phyloP scores from a whole-genome alignment of 1,284 basidiomycete species.

The Ustilago sp. region DNA sequence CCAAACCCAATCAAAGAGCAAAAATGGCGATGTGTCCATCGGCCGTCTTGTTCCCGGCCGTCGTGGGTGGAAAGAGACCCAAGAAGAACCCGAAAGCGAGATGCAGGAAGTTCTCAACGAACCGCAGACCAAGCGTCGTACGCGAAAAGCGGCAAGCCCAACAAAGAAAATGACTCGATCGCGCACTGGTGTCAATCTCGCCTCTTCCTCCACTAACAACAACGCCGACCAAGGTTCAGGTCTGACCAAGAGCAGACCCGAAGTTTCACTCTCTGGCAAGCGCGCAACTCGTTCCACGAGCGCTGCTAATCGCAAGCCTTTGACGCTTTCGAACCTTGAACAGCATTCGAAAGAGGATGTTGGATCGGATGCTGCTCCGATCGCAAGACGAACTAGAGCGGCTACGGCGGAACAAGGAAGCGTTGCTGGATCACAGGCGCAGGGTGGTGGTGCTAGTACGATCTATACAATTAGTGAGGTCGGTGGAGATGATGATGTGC shows the following conservation, averaged over 20 bases:
- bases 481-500: constrained; percentile 22
- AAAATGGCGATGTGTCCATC: constrained; percentile 24
- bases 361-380: constrained; percentile 21
- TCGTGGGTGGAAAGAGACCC: constrained; percentile 33
- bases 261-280: constrained; percentile 14
- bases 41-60: constrained; percentile 45
- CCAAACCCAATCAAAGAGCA: constrained; percentile 4
- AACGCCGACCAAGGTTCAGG: not conserved
- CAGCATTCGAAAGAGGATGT: constrained; percentile 22
- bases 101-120: constrained; percentile 17
- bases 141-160: constrained; percentile 18
- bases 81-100: constrained; percentile 19
- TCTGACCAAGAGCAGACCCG: constrained; percentile 29
- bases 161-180: constrained; percentile 34
- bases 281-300: constrained; percentile 38
- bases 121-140: constrained; percentile 31
- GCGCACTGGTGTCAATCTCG: constrained; percentile 21
- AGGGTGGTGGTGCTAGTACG: constrained; percentile 29
- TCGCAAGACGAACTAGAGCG: constrained; percentile 42
- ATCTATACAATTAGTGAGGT: constrained; percentile 50
- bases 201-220: not conserved
- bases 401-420: constrained; percentile 49
- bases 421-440: constrained; percentile 15
- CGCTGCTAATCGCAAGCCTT: constrained; percentile 43
- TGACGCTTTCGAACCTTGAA: constrained; percentile 47